Evolutionary conservation across 2,329 filamentous ascomycete genomes (phyloP), one percentile per base, ranked within the genome.

Genomic region (Falciphora oryzae): DNA sequence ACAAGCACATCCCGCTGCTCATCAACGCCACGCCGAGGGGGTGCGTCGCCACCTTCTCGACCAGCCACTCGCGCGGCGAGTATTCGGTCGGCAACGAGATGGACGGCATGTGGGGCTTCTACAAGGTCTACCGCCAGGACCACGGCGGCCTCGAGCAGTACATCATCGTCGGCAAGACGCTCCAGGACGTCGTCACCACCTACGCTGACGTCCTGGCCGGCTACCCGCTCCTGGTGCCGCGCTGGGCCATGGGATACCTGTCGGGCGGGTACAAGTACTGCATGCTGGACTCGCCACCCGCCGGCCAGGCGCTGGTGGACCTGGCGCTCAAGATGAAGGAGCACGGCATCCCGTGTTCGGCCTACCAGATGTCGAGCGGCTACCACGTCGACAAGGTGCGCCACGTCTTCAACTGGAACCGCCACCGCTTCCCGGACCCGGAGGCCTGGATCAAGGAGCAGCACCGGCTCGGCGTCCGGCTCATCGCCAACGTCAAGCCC

Each of bases 191-290:
- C 0, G 86, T 92, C 0, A 79, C 76, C 1, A 81, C 82, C 0
- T 92, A 91, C 68, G 89, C 89, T 4, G 83, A 88, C 65, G 58
- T 60, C 16, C 75, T 92, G 0, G 87, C 88, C 0, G 89, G 89
- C 0, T 88, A 86, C 69, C 89, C 89, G 0, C 73, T 89, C 29
- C 81, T 90, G 0, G 87, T 89, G 0, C 89, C 89, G 1, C 79
- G 89, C 27, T 91, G 89, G 84, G 88, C 88, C 1, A 89, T 90
- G 71, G 89, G 89, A 0, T 92, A 91, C 70, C 80, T 92, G 44
- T 86, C 86, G 2, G 89, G 89, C 4, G 89, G 77, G 32, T 83
- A 79, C 80, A 83, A 79, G 75, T 84, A 80, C 72, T 79, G 76
- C 67, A 79, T 83, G 81, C 71, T 80, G 7, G 80, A 83, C 66